Evolutionary conservation across 2,329 filamentous ascomycete species (phyloP), one percentile per base, ranked within the genome.

Genomic region (Leptographium wingfieldii): DNA sequence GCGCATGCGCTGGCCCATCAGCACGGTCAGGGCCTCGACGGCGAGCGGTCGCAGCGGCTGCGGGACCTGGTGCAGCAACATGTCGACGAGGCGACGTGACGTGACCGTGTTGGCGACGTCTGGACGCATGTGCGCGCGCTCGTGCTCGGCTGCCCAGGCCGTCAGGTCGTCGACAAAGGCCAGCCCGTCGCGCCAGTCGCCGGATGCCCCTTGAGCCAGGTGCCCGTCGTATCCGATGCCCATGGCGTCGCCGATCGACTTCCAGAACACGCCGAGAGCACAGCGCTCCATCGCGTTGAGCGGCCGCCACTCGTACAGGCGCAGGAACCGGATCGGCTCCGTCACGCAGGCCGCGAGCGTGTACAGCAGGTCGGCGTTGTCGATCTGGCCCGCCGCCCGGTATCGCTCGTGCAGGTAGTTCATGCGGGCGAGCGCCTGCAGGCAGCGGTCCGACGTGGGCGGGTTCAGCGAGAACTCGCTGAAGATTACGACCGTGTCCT

Each of bases 201-300:
- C 64, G 51, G 67, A 69, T 6, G 66, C 57, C 9, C 70, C 65
- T 38, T 67, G 69, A 6, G 65, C 62, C 2, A 78, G 71, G 16
- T 70, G 67, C 1, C 71, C 70, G 29, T 69, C 68, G 64, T 80
- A 82, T 55, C 75, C 69, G 62, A 91, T 87, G 0, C 76, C 78
- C 81, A 91, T 86, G 58, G 81, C 80, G 65, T 90, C 84, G 16
- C 87, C 87, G 19, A 89, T 72, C 58, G 77, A 77, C 70, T 87
- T 88, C 87, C 86, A 91, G 66, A 87, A 83, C 0, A 81, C 83
- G 19, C 81, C 84, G 35, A 86, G 71, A 0, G 86, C 87, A 63
- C 85, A 87, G 11, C 75, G 69, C 70, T 92, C 88, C 71, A 91
- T 76, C 0, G 85, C 80, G 19, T 79, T 85, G 27, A 89, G 69